phyloP scores from a whole-genome alignment of 225 moss, liverwort and hornwort genomes.

The Takakia lepidozioides region DNA sequence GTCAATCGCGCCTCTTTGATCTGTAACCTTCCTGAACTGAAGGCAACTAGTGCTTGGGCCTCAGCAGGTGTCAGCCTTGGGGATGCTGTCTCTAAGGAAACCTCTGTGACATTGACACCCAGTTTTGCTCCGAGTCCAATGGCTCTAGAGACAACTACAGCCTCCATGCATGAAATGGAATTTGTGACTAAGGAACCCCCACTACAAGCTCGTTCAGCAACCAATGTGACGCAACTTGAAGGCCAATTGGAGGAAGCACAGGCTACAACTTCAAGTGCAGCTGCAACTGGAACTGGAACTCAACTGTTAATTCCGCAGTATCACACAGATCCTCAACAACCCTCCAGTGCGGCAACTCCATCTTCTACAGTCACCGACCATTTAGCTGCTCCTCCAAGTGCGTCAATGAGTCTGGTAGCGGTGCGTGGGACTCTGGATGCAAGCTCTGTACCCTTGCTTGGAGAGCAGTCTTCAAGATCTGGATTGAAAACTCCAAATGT shows the following conservation, averaged over 20 bases:
- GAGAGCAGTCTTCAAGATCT: constrained; percentile 14
- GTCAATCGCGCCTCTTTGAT: constrained; percentile 21
- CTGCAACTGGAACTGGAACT: no score
- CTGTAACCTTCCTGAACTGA: constrained; percentile 22
- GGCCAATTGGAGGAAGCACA: no score
- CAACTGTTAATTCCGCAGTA: no score
- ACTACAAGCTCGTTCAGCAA: constrained; percentile 15
- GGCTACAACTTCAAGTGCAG: no score
- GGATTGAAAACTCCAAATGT: constrained; percentile 9
- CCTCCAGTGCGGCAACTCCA: no score
- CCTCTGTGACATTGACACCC: constrained; percentile 33
- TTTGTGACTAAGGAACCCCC: constrained; percentile 7
- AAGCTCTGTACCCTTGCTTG: constrained; percentile 15
- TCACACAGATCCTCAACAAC: no score
- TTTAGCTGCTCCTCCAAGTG: no score
- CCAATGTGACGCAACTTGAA: no score
- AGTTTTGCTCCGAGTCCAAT: no score
- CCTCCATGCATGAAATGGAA: constrained; percentile 13
- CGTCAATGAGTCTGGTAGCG: no score
- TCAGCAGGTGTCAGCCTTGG: constrained; percentile 22
- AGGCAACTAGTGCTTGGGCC: constrained; percentile 15
- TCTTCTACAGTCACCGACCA: no score
- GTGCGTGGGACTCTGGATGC: constrained; percentile 15
- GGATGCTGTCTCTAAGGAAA: constrained; percentile 20
- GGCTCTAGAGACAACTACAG: no score